A percentile compares a stretch with the other conserved stretches of the same genome.
Evolutionary conservation across 805 yeast genomes (phyloP).

Genomic region (Saturnispora mendoncae): DNA sequence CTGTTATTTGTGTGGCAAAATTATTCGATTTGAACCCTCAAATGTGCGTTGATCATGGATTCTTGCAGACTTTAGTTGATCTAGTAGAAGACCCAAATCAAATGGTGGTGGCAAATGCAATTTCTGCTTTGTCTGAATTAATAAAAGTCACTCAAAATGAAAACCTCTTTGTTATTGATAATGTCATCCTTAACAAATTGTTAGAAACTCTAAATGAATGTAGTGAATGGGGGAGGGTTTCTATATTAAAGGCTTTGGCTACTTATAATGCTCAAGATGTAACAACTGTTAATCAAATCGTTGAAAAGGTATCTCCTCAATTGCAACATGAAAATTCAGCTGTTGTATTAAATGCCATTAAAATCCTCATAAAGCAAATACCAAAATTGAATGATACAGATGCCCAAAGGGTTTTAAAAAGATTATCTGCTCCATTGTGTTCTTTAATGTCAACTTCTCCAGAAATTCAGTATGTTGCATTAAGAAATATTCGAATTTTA

Average conservation of each 20-base stretch:
- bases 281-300: constrained; percentile 71
- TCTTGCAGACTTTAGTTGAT: constrained; percentile 55
- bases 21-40: constrained; percentile 76
- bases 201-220: constrained; percentile 88
- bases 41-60: constrained; percentile 81
- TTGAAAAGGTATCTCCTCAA: constrained; percentile 89
- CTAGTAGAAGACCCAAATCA: constrained; percentile 84
- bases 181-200: constrained; percentile 46
- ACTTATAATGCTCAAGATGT: constrained; percentile 51
- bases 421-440: constrained; percentile 77
- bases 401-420: constrained; percentile 45
- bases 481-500: constrained; percentile 82
- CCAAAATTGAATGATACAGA: constrained; percentile 34
- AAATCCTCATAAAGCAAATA: constrained; percentile 66
- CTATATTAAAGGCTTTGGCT: constrained; percentile 73
- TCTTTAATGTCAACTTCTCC: constrained; percentile 83
- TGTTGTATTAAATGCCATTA: constrained; percentile 79
- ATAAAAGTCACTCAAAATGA: constrained; percentile 23
- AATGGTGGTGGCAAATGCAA: constrained; percentile 94
- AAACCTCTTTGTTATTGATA: constrained; percentile 31
- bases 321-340: constrained; percentile 95
- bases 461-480: constrained; percentile 89
- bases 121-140: constrained; percentile 78
- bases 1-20: constrained; percentile 95
- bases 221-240: constrained; percentile 97